These are phyloP conservation scores for Arabidopsis lyrata DNA, from an alignment of 441 rosid genomes.

Conservation along the genomic window DNA sequence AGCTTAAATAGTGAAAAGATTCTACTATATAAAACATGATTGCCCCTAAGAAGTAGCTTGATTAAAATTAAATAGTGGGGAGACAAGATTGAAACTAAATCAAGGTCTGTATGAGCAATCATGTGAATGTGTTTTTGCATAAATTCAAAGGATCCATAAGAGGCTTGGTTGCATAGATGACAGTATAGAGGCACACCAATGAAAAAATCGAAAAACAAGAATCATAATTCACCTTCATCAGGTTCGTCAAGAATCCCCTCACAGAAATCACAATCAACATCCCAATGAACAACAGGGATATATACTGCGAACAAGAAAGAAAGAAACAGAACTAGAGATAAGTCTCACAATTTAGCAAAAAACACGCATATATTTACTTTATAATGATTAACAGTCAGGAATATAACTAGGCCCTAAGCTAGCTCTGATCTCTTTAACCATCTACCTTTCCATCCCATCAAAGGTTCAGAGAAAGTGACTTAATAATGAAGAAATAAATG, in stretches of 20 bases:
- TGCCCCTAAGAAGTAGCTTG: not conserved
- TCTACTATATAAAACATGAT: not conserved
- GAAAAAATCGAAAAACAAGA: not conserved
- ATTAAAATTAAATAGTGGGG: not conserved
- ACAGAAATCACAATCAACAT: constrained; percentile 94
- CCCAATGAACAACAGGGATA: constrained; percentile 93
- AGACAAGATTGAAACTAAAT: not conserved
- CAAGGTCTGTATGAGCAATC: constrained; percentile 7
- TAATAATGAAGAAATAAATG: not conserved
- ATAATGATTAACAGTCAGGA: not conserved
- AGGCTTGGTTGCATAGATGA: constrained; percentile 5
- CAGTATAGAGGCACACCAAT: not conserved
- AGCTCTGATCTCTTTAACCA: constrained; percentile 5
- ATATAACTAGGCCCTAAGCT: not conserved
- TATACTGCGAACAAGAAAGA: constrained; percentile 65
- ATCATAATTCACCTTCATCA: constrained; percentile 83
- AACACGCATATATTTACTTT: constrained; percentile 23
- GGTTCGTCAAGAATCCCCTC: constrained; percentile 91
- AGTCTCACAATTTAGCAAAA: constrained; percentile 4
- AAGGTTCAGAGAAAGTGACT: not conserved
- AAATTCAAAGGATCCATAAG: not conserved
- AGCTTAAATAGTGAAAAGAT: constrained; percentile 1
- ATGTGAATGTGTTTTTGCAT: not conserved
- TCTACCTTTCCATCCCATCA: constrained; percentile 6
- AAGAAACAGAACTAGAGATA: constrained; percentile 22